A percentile compares a stretch with the other conserved stretches of the same genome.
Evolutionary conservation across 805 yeast species (phyloP).

Genomic region (Maudiozyma bulderi): DNA sequence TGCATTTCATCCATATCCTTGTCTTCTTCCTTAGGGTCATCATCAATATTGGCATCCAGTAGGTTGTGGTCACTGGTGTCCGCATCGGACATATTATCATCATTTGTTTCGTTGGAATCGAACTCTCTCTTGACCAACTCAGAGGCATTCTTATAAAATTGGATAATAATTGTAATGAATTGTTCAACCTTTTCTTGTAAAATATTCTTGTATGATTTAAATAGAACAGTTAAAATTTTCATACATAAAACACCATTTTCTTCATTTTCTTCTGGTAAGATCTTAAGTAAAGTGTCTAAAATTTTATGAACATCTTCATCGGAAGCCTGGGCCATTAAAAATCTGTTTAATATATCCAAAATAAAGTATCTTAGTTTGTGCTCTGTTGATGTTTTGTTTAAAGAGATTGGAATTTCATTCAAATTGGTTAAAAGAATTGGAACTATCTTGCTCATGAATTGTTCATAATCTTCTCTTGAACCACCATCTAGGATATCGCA

Average conservation of each 20-base stretch:
- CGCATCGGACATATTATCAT: not conserved
- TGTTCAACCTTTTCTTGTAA: constrained; percentile 65
- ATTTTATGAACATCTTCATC: constrained; percentile 58
- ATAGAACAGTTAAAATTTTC: constrained; percentile 77
- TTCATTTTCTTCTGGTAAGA: constrained; percentile 75
- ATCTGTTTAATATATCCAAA: constrained; percentile 69
- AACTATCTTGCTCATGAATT: constrained; percentile 56
- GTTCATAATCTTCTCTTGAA: constrained; percentile 72
- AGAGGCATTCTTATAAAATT: constrained; percentile 73
- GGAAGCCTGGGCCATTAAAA: constrained; percentile 74
- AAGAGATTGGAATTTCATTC: constrained; percentile 63
- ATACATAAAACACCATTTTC: constrained; percentile 89
- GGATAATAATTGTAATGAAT: constrained; percentile 66
- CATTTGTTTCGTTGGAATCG: constrained; percentile 39
- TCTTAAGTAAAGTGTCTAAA: constrained; percentile 45
- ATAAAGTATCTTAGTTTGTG: constrained; percentile 68
- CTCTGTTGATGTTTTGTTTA: constrained; percentile 55
- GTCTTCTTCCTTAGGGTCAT: constrained; percentile 1
- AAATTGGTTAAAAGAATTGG: constrained; percentile 61
- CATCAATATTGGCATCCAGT: constrained; percentile 5
- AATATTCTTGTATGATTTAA: constrained; percentile 67
- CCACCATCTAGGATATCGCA: constrained; percentile 82
- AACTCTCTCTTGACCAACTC: constrained; percentile 64
- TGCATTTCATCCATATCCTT: not conserved
- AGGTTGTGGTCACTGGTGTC: constrained; percentile 3